These are phyloP conservation scores for Beauveria bassiana DNA, from an alignment of 2,329 filamentous ascomycete species.

Conservation along the genomic window DNA sequence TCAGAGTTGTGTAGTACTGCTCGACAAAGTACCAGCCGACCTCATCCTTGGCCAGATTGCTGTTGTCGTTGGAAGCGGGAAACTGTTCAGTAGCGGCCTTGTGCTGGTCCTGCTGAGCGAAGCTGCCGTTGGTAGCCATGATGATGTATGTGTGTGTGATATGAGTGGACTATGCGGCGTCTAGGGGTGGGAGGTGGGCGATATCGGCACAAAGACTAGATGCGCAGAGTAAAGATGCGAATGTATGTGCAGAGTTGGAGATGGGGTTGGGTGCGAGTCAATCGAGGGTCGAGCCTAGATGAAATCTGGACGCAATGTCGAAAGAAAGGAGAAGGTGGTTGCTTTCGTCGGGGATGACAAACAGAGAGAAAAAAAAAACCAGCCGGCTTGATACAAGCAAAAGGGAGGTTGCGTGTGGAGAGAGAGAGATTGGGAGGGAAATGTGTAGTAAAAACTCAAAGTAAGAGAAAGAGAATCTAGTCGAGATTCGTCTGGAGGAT, in stretches of 20 bases:
- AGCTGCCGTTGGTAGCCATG: slow-evolving; percentile 53
- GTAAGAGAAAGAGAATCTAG: slow-evolving; percentile 11
- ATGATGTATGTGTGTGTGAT: slow-evolving; percentile 15
- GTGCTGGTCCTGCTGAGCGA: slow-evolving; percentile 37
- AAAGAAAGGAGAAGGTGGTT: not conserved
- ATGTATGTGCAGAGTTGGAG: not conserved
- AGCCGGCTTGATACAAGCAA: slow-evolving; percentile 2
- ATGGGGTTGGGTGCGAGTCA: not conserved
- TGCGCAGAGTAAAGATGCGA: not conserved
- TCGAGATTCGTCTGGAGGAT: slow-evolving; percentile 7
- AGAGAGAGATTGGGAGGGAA: slow-evolving; percentile 11
- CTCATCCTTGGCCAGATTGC: slow-evolving; percentile 71
- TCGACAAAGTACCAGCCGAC: slow-evolving; percentile 99
- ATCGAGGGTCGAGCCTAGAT: not conserved
- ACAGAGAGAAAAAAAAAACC: slow-evolving; percentile 11
- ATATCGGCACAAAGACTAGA: slow-evolving; percentile 5
- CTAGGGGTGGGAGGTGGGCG: not conserved
- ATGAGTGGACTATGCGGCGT: slow-evolving; percentile 9
- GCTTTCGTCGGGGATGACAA: slow-evolving; percentile 9
- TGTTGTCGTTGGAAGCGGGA: slow-evolving; percentile 29
- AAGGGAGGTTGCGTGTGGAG: slow-evolving; percentile 5
- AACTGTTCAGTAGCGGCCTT: slow-evolving; percentile 31
- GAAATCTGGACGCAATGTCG: not conserved
- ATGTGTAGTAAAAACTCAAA: slow-evolving; percentile 9
- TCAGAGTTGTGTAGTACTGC: slow-evolving; percentile 97